A percentile compares a stretch with the other conserved stretches of the same genome.
Evolutionary conservation across 2,329 filamentous ascomycete genomes (phyloP).

Genomic region (Venturia effusa): DNA sequence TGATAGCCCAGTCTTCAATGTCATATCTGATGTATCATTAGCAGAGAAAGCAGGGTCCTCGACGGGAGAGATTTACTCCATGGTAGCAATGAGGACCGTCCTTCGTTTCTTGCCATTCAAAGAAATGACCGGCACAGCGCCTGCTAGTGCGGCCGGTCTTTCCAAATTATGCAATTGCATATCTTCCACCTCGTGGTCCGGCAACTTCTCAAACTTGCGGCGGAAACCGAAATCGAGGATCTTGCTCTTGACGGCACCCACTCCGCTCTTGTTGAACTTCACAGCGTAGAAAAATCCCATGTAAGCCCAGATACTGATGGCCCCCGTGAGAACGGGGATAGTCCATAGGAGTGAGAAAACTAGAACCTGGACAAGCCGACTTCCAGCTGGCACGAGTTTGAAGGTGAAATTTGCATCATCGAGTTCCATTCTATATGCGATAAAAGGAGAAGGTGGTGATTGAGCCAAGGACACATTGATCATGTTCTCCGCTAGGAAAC

Average conservation of each 20-base stretch:
- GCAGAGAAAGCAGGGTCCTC: background rate
- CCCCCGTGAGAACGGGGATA: constrained; percentile 41
- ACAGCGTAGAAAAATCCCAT: constrained; percentile 52
- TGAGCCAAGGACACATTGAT: constrained; percentile 51
- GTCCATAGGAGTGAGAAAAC: constrained; percentile 44
- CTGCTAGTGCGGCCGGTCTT: background rate
- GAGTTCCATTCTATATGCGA: constrained; percentile 45
- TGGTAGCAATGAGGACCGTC: background rate
- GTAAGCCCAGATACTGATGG: constrained; percentile 43
- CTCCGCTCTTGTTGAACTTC: constrained; percentile 50
- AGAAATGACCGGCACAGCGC: background rate
- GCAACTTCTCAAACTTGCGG: constrained; percentile 1
- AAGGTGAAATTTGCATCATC: constrained; percentile 45
- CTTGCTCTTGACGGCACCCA: constrained; percentile 27
- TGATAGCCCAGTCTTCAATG: constrained; percentile 59
- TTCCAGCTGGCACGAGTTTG: constrained; percentile 43
- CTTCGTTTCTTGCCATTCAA: background rate
- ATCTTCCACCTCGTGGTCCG: background rate
- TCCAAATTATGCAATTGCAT: background rate
- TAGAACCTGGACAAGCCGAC: constrained; percentile 41
- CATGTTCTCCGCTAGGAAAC: constrained; percentile 42
- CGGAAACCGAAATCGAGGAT: background rate
- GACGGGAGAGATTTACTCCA: background rate
- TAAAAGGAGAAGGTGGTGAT: constrained; percentile 41
- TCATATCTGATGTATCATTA: constrained; percentile 43